Evolutionary conservation across 768 basidiomycete genomes (phyloP).

Genomic region (Mycena epipterygia): DNA sequence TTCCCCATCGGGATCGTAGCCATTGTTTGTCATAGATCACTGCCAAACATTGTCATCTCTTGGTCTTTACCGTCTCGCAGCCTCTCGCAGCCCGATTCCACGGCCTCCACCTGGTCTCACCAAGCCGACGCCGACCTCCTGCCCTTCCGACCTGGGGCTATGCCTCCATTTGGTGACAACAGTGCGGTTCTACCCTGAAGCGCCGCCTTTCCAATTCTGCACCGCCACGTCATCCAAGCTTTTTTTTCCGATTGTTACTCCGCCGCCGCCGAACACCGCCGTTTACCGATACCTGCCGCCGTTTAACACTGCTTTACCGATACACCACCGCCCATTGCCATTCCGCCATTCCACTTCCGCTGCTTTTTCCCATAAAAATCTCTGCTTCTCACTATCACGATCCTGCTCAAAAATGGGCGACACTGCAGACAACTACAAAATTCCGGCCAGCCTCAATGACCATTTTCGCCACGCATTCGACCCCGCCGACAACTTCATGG

Average conservation of each 20-base stretch:
- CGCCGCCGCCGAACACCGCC: background rate
- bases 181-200: slow-evolving; percentile 8
- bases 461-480: slow-evolving; percentile 1
- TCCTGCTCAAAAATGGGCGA: slow-evolving; percentile 5
- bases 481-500: background rate
- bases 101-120: too few relatives aligned
- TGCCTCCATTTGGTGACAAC: slow-evolving; percentile 6
- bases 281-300: slow-evolving; percentile 4
- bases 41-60: too few relatives aligned
- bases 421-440: slow-evolving; percentile 7
- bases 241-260: background rate
- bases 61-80: too few relatives aligned
- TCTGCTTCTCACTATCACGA: background rate
- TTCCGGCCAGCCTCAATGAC: background rate
- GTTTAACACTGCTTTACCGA: slow-evolving; percentile 3
- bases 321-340: background rate
- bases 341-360: background rate
- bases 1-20: too few relatives aligned
- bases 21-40: too few relatives aligned
- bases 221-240: slow-evolving; percentile 7
- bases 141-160: too few relatives aligned
- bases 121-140: too few relatives aligned
- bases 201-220: slow-evolving; percentile 2
- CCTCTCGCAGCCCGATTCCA: too few relatives aligned
- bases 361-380: background rate